Evolutionary conservation across 2,329 filamentous ascomycete genomes (phyloP).

Genomic region (Fusarium sp.): DNA sequence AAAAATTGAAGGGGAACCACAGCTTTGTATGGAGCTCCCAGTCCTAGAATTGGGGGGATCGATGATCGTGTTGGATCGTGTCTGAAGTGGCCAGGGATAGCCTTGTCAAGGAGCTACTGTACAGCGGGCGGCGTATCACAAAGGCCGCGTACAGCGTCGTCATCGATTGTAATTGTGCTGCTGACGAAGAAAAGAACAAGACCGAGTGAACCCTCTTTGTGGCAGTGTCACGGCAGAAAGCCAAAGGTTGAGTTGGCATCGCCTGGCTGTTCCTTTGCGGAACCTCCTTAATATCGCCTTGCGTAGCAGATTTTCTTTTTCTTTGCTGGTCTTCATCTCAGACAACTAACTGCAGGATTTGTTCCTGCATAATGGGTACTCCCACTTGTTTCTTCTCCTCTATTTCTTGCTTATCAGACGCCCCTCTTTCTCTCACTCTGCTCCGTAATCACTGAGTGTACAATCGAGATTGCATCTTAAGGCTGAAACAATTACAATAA

Average conservation of each 20-base stretch:
- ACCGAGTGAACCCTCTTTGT: neutral
- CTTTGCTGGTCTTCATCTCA: constrained; percentile 3
- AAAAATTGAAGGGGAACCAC: constrained; percentile 14
- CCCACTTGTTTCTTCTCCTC: constrained; percentile 7
- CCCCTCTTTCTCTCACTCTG: constrained; percentile 2
- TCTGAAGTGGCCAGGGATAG: constrained; percentile 27
- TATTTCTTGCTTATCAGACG: constrained; percentile 18
- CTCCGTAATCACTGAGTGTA: constrained; percentile 20
- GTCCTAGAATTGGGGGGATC: constrained; percentile 24
- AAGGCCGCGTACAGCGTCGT: constrained; percentile 41
- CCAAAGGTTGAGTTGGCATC: neutral
- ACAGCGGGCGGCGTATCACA: constrained; percentile 16
- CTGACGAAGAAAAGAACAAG: constrained; percentile 2
- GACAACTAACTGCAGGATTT: constrained; percentile 24
- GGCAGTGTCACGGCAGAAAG: neutral
- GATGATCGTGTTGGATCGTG: constrained; percentile 33
- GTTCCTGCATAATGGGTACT: constrained; percentile 37
- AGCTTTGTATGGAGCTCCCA: neutral
- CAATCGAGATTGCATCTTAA: constrained; percentile 40
- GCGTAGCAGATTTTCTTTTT: neutral
- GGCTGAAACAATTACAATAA: constrained; percentile 38
- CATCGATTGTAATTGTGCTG: constrained; percentile 35
- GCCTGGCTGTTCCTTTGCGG: neutral
- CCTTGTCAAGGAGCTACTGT: constrained; percentile 21
- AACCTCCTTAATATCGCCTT: neutral